These are phyloP conservation scores for Poa pratensis DNA, from an alignment of 176 grass and related monocot genomes.

Conservation along the genomic window DNA sequence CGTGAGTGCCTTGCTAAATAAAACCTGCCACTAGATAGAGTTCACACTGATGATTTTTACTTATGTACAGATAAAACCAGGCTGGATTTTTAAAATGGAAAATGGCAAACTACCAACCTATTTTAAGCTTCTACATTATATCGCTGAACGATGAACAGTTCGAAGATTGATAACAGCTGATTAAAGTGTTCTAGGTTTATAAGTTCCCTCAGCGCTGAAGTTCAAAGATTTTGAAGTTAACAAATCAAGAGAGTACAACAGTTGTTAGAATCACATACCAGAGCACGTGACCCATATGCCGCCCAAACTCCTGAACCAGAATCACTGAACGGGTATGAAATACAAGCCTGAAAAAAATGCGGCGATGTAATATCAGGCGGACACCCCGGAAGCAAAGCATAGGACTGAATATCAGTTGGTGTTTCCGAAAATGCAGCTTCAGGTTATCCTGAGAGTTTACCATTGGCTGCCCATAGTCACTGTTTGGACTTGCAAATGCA, in stretches of 20 bases:
- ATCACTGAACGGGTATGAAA: slow-evolving; percentile 55
- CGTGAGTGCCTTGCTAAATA: not conserved
- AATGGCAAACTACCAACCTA: not conserved
- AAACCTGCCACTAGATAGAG: not conserved
- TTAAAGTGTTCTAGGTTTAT: not conserved
- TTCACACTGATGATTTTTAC: not conserved
- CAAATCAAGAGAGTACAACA: not conserved
- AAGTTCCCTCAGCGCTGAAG: not conserved
- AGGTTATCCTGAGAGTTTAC: slow-evolving; percentile 41
- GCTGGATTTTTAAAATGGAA: slow-evolving; percentile 26
- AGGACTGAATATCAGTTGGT: not conserved
- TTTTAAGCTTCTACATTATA: slow-evolving; percentile 1
- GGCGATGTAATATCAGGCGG: slow-evolving; percentile 16
- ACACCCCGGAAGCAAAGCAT: not conserved
- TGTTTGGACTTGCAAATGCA: slow-evolving; percentile 46
- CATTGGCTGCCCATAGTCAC: slow-evolving; percentile 53
- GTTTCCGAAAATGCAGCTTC: not conserved
- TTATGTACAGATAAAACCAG: not conserved
- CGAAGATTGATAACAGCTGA: not conserved
- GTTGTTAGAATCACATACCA: slow-evolving; percentile 43
- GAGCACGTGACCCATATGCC: slow-evolving; percentile 36
- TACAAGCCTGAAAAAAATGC: slow-evolving; percentile 41
- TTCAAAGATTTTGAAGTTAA: not conserved
- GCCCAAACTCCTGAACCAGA: slow-evolving; percentile 48
- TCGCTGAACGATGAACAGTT: not conserved